phyloP scores from a whole-genome alignment of 2,329 filamentous ascomycete genomes.

The Nothomitra cinnamomea region DNA sequence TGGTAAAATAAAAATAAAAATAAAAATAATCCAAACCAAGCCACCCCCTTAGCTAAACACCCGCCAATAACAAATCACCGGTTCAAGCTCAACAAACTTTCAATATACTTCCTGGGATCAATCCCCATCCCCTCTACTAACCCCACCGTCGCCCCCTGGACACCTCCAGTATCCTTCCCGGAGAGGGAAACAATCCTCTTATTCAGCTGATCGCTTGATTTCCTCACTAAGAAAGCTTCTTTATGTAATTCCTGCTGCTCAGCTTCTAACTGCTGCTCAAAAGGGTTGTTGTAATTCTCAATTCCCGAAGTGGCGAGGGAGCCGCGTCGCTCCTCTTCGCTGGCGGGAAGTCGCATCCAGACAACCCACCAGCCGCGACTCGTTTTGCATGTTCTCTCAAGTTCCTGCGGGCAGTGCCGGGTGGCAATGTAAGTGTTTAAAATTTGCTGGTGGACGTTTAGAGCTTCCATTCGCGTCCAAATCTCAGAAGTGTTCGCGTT shows the following conservation, averaged over 20 bases:
- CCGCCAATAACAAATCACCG: conserved; percentile 14
- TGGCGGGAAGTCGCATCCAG: conserved; percentile 36
- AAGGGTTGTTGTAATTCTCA: conserved; percentile 2
- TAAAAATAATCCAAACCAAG: no score
- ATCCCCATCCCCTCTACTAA: conserved; percentile 28
- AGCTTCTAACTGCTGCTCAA: background rate
- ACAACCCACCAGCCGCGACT: conserved; percentile 50
- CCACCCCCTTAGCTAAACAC: no score
- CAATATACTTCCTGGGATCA: conserved; percentile 29
- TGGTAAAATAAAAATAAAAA: no score
- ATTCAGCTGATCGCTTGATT: conserved; percentile 23
- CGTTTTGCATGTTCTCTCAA: conserved; percentile 45
- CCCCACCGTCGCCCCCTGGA: conserved; percentile 6
- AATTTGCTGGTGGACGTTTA: conserved; percentile 44
- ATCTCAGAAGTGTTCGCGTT: background rate
- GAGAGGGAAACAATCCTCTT: background rate
- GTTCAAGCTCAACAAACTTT: conserved; percentile 27
- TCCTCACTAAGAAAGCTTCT: conserved; percentile 29
- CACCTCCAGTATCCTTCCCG: conserved; percentile 5
- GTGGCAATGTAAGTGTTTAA: conserved; percentile 38
- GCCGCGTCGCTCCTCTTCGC: conserved; percentile 10
- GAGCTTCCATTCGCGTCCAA: conserved; percentile 40
- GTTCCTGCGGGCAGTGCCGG: conserved; percentile 27
- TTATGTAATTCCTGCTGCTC: conserved; percentile 10
- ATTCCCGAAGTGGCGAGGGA: background rate